These are phyloP conservation scores for Melanopsichium pennsylvanicum DNA, from an alignment of 1,284 basidiomycete genomes.

Conservation along the genomic window DNA sequence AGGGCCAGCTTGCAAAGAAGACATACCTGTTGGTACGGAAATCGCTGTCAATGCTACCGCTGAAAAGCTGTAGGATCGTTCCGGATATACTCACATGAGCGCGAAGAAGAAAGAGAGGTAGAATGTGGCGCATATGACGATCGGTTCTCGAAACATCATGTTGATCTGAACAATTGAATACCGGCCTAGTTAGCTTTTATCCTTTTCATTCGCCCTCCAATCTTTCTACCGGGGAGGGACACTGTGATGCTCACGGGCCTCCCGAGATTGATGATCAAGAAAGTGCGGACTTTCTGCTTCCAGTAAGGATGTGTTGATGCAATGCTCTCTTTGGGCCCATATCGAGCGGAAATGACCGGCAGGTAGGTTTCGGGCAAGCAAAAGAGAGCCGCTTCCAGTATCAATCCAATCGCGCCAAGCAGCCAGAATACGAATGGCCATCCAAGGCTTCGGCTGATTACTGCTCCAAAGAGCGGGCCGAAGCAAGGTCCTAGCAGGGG, in stretches of 20 bases:
- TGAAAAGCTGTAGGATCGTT: too few relatives aligned
- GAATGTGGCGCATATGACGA: constrained; percentile 34
- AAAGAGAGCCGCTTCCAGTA: constrained; percentile 12
- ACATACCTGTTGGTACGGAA: constrained; percentile 16
- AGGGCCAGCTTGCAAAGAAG: constrained; percentile 40
- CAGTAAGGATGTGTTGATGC: background rate
- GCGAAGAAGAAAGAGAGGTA: constrained; percentile 45
- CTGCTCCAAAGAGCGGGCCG: constrained; percentile 30
- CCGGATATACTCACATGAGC: constrained; percentile 23
- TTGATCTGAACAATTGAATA: constrained; percentile 27
- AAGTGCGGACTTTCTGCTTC: constrained; percentile 3
- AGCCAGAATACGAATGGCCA: constrained; percentile 38
- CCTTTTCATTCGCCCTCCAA: too few relatives aligned
- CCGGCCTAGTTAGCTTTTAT: too few relatives aligned
- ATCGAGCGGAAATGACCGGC: constrained; percentile 5
- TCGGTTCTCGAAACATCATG: constrained; percentile 39
- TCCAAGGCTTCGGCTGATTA: constrained; percentile 7
- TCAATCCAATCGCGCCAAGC: constrained; percentile 14
- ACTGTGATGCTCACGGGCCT: constrained; percentile 41
- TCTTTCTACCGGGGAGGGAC: too few relatives aligned
- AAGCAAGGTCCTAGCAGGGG: constrained; percentile 32
- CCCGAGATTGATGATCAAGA: constrained; percentile 20
- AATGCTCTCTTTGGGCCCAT: background rate
- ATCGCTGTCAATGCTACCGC: too few relatives aligned
- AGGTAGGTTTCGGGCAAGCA: constrained; percentile 37